Evolutionary conservation across 2,329 filamentous ascomycete species (phyloP), one percentile per base, ranked within the genome.

Genomic region (Sporothrix phasma): DNA sequence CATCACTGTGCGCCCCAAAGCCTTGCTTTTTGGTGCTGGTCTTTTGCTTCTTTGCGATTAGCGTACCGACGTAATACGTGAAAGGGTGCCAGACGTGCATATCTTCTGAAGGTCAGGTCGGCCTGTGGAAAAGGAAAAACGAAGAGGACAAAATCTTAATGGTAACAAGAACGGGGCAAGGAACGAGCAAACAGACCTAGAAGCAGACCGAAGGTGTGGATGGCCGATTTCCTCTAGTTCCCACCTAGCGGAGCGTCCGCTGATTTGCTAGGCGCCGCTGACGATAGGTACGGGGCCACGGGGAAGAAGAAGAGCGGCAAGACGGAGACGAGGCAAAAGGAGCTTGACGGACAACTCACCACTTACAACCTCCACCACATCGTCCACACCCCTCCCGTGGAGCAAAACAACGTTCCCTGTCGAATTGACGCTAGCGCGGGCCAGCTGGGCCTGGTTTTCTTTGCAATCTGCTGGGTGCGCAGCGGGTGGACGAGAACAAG

Each of bases 241-340:
- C 41, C 56, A 46, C 15, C 29, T 17, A 37, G 34, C 47, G 60
- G 60, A 43, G 60, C 34, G 46, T 22, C 34, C 34, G 60, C 17
- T 62, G 60, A 62, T 62, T 62, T 53, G 60, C 37, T 53, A 47
- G 37, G 31, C 26, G 34, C 22, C 46, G 60, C 47, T 62, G 60
- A 54, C 37, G 59, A 61, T 61, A 49, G 29, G 11, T 5, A 43
- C 31, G 26, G 24, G 24, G 47, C 3, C 24, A 51, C 22, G 19
- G 15, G 39, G 15, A 13, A 37, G 34, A 15, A 37, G 34, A 37
- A 13, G 3, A 37, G 34, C 34, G 34, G 34, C 34, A 37, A 37
- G n/a, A n/a, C n/a, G n/a, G n/a, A n/a, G n/a, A n/a, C n/a, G n/a
- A n/a, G n/a, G 26, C 13, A 31, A 26, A 39, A 31, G 37, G 46